These are phyloP conservation scores for Raffaelea ambrosiae DNA, from an alignment of 2,329 filamentous ascomycete genomes.

Conservation along the genomic window DNA sequence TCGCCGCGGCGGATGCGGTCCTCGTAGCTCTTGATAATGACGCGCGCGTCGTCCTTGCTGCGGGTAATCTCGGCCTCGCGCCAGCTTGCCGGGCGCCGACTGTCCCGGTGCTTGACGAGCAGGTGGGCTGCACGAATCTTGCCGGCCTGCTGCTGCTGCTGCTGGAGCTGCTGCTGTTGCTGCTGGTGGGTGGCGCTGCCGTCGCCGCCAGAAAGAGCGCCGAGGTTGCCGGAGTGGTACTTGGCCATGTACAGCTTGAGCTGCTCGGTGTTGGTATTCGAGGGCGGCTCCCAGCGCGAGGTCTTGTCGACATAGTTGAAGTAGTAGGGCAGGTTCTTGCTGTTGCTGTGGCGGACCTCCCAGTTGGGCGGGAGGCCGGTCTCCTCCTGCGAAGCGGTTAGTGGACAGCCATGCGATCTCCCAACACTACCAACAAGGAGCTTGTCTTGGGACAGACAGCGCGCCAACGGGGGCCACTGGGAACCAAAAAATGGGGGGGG, in stretches of 20 bases:
- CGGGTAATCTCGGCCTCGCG: conserved; percentile 83
- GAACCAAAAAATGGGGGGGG: too few species aligned
- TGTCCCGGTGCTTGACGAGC: conserved; percentile 86
- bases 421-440: neutral
- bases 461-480: too few species aligned
- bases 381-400: conserved; percentile 44
- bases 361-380: conserved; percentile 77
- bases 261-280: conserved; percentile 80
- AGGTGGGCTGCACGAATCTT: conserved; percentile 93
- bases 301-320: conserved; percentile 83
- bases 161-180: conserved; percentile 3
- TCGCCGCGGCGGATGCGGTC: conserved; percentile 64
- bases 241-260: conserved; percentile 90
- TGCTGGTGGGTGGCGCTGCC: conserved; percentile 16
- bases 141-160: conserved; percentile 32
- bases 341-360: conserved; percentile 97
- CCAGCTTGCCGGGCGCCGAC: conserved; percentile 87
- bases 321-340: conserved; percentile 98
- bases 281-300: conserved; percentile 91
- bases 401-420: neutral
- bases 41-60: conserved; percentile 74
- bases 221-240: conserved; percentile 58
- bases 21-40: conserved; percentile 69
- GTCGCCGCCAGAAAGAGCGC: conserved; percentile 19
- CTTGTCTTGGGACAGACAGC: neutral